A percentile compares a stretch with the other conserved stretches of the same genome.
These are phyloP conservation scores for Calonectria leucothoes DNA, from an alignment of 2,329 filamentous ascomycete genomes.

Conservation along the genomic window DNA sequence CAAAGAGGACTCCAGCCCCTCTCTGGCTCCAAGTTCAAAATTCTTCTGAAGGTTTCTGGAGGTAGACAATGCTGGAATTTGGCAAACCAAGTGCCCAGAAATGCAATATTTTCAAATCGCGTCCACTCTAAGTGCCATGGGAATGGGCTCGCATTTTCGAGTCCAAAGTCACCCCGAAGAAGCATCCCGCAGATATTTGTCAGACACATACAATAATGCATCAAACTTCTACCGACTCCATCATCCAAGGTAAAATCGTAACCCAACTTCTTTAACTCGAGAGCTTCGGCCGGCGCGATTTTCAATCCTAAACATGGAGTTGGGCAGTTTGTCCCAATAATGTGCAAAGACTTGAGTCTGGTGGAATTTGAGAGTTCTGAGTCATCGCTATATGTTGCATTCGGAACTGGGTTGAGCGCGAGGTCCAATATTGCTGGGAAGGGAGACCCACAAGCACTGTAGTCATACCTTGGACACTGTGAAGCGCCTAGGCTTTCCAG, in stretches of 20 bases:
- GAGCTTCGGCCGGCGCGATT: too few species aligned
- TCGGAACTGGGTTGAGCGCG: too few species aligned
- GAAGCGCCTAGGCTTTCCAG: too few species aligned
- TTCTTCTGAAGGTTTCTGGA: background rate
- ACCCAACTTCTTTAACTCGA: background rate
- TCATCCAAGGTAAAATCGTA: background rate
- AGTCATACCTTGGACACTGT: too few species aligned
- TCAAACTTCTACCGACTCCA: background rate
- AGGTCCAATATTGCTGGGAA: too few species aligned
- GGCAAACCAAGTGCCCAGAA: background rate
- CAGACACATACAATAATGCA: slow-evolving; percentile 7
- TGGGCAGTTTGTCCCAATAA: too few species aligned
- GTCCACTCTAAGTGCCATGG: slow-evolving; percentile 16
- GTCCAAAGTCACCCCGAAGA: rapidly evolving
- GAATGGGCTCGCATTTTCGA: background rate
- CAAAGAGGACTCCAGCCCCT: slow-evolving; percentile 27
- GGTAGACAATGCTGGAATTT: background rate
- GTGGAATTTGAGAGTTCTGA: too few species aligned
- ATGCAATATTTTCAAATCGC: background rate
- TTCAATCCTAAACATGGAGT: too few species aligned
- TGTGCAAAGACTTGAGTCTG: too few species aligned
- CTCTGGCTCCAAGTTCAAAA: slow-evolving; percentile 21
- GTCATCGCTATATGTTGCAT: too few species aligned
- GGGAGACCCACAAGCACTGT: too few species aligned
- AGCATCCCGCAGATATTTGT: background rate